Evolutionary conservation across 306 rosid genomes (phyloP), one percentile per base, ranked within the genome.

Genomic region (Cicer arietinum): DNA sequence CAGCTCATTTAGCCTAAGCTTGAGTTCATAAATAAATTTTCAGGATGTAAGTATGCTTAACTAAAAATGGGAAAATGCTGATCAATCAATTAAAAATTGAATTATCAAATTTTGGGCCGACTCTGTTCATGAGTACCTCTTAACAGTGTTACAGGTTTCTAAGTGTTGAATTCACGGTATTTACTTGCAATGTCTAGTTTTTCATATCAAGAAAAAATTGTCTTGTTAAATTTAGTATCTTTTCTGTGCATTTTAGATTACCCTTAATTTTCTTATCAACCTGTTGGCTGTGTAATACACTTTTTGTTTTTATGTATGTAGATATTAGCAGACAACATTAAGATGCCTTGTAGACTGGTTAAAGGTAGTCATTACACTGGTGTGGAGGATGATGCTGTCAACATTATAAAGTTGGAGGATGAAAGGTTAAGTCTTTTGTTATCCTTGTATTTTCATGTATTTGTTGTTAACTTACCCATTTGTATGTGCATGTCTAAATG

Each of bases 321-420:
- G 99, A 96, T 92, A 69, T 85, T 94, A 80, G 97, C 99, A 74
- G 99, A 94, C 87, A 84, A 78, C 48, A 89, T 94, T 85, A 90
- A 87, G 83, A 92, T 94, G 92, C 98, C 97, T 67, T 94, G 99
- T 86, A 94, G 92, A 88, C 92, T 94, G 71, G 93, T 92, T 52
- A 94, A 94, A 84, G 99, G 98, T 52, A 84, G 94, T 82, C 98
- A 94, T 83, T 94, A 94, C 85, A 94, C 99, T 48, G 99, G 99
- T 76, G 93, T 90, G 47, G 99, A 94, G 85, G 98, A 94, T 79
- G 98, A 87, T 80, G 99, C 96, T 78, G 86, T 94, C 79, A 92
- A 94, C 85, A 86, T 92, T 71, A 85, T 94, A 86, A 94, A 92
- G 87, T 78, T 92, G 93, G 89, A 94, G 80, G 97, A 89, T 89